Evolutionary conservation across 2,329 filamentous ascomycete genomes (phyloP).

Genomic region (Ambrosiella cleistominuta): DNA sequence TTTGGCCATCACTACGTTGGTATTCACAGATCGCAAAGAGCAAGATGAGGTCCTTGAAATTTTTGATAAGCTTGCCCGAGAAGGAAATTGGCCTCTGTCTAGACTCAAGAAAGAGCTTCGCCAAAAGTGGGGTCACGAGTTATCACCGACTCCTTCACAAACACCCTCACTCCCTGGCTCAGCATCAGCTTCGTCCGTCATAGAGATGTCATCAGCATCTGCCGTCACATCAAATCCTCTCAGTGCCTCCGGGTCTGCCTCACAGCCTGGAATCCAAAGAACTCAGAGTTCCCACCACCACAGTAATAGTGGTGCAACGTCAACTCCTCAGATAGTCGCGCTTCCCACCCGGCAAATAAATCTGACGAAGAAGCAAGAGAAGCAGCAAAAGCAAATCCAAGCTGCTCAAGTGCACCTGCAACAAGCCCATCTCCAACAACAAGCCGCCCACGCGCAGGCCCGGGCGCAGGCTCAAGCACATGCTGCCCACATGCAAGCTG

Average conservation of each 20-base stretch:
- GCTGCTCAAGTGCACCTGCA: constrained; percentile 13
- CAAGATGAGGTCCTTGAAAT: constrained; percentile 69
- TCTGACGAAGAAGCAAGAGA: constrained; percentile 12
- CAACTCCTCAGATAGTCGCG: neutral
- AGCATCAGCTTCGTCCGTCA: neutral
- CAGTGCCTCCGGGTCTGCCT: neutral
- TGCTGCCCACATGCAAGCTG: neutral
- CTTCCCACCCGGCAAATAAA: constrained; percentile 8
- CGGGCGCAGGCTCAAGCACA: constrained; percentile 11
- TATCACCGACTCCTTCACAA: neutral
- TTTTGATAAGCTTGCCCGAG: constrained; percentile 54
- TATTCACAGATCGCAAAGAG: constrained; percentile 48
- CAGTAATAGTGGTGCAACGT: constrained; percentile 3
- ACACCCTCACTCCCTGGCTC: neutral
- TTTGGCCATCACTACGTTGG: constrained; percentile 59
- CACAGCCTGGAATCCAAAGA: neutral
- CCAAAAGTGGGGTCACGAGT: constrained; percentile 58
- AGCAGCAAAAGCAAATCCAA: constrained; percentile 12
- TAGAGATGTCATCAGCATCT: neutral
- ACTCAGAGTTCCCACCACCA: constrained; percentile 1
- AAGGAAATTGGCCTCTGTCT: constrained; percentile 63
- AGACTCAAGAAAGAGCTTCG: constrained; percentile 58
- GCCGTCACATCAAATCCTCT: neutral
- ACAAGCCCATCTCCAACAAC: constrained; percentile 1
- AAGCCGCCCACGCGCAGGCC: constrained; percentile 7